These are phyloP conservation scores for Domatiomyces catenatus DNA, from an alignment of 2,329 filamentous ascomycete species.

Conservation along the genomic window DNA sequence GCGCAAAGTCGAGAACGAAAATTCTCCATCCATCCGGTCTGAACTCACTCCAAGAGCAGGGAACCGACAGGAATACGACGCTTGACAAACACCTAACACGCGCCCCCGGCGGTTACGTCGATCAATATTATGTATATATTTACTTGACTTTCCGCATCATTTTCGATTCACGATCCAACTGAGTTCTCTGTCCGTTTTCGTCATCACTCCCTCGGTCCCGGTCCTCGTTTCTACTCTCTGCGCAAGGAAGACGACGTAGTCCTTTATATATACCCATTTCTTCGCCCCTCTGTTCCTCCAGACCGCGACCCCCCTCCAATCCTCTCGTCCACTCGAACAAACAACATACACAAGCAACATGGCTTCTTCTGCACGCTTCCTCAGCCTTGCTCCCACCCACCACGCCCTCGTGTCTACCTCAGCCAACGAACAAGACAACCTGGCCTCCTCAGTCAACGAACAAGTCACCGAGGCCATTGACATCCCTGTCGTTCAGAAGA, in stretches of 20 bases:
- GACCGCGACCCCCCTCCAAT: too few relatives aligned
- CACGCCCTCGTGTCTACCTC: conserved; percentile 7
- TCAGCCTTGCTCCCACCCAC: conserved; percentile 11
- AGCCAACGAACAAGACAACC: not conserved
- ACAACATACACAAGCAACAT: conserved; percentile 8
- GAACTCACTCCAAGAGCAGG: not conserved
- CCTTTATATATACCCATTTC: too few relatives aligned
- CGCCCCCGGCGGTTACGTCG: not conserved
- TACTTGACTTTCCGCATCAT: not conserved
- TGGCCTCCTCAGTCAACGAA: not conserved
- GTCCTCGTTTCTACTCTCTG: too few relatives aligned
- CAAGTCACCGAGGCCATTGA: conserved; percentile 6
- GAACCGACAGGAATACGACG: not conserved
- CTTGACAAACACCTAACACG: not conserved
- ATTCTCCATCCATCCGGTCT: not conserved
- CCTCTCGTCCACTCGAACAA: not conserved
- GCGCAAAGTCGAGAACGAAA: not conserved
- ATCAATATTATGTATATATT: not conserved
- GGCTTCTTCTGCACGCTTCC: conserved; percentile 11
- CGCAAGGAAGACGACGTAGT: too few relatives aligned
- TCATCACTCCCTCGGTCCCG: too few relatives aligned
- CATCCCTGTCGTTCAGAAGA: conserved; percentile 11
- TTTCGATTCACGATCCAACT: too few relatives aligned
- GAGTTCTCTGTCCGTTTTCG: too few relatives aligned
- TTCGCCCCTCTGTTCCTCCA: too few relatives aligned